Conservation (phyloP, 2,329 filamentous ascomycete species). For the Fonsecaea multimorphosa region DNA sequence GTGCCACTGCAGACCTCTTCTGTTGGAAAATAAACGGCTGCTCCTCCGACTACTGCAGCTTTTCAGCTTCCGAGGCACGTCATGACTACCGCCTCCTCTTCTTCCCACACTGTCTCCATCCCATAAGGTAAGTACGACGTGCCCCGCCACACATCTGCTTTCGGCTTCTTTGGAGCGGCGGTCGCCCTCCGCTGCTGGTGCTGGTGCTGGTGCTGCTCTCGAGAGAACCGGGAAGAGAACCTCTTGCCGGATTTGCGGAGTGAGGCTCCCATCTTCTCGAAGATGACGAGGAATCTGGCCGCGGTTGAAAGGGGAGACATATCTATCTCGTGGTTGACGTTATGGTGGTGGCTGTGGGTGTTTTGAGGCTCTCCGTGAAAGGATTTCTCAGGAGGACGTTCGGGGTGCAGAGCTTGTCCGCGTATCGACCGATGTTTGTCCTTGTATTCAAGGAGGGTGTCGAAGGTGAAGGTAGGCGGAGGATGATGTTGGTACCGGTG, state of each 20-base stretch:
- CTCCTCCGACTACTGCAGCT: not conserved
- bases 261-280: not conserved
- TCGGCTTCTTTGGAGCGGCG: not conserved
- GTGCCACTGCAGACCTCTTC: not conserved
- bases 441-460: not conserved
- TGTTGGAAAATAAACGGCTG: not conserved
- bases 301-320: not conserved
- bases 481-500: not conserved
- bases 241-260: not conserved
- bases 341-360: not conserved
- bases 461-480: not conserved
- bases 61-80: not conserved
- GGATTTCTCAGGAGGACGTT: too few species aligned
- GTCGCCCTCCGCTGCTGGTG: too few species aligned
- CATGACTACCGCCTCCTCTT: not conserved
- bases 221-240: not conserved
- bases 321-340: not conserved
- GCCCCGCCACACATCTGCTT: not conserved
- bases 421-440: not conserved
- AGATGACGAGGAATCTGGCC: not conserved
- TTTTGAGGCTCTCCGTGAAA: too few species aligned
- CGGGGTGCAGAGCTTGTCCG: not conserved
- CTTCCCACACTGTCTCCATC: not conserved
- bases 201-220: too few species aligned
- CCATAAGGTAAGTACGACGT: not conserved